Conservation (phyloP, 164 flowering plant genomes). For the Cinnamomum chago region DNA sequence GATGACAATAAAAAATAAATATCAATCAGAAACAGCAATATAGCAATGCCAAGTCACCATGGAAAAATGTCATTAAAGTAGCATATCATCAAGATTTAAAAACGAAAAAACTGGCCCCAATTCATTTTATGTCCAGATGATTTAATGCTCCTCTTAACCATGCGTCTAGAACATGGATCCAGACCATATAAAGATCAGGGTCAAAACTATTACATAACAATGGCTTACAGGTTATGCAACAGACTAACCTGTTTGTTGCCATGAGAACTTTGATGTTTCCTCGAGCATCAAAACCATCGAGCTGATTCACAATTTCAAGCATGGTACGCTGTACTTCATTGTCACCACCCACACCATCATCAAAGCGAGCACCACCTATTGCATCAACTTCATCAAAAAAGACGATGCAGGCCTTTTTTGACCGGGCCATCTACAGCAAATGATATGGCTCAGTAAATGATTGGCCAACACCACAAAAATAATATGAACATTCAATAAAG, state of each 20-base stretch:
- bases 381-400: slow-evolving; percentile 99
- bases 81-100: too few species aligned
- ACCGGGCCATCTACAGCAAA: slow-evolving; percentile 87
- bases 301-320: slow-evolving; percentile 88
- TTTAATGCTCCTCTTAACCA: neutral
- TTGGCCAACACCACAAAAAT: neutral
- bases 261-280: slow-evolving; percentile 92
- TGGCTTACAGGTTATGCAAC: neutral
- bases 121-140: neutral
- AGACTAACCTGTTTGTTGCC: slow-evolving; percentile 71
- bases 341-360: slow-evolving; percentile 97
- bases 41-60: neutral
- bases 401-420: slow-evolving; percentile 94
- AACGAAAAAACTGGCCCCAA: neutral
- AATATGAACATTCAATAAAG: too few species aligned
- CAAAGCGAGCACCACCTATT: slow-evolving; percentile 97
- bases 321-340: slow-evolving; percentile 97
- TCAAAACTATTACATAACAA: neutral
- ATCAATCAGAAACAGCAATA: neutral
- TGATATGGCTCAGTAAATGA: neutral
- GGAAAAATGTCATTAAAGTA: neutral
- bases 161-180: neutral
- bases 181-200: neutral
- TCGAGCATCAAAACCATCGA: slow-evolving; percentile 85
- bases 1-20: neutral